Conservation (phyloP, 352 stramenopile genomes). For the Pythium inflatum region DNA sequence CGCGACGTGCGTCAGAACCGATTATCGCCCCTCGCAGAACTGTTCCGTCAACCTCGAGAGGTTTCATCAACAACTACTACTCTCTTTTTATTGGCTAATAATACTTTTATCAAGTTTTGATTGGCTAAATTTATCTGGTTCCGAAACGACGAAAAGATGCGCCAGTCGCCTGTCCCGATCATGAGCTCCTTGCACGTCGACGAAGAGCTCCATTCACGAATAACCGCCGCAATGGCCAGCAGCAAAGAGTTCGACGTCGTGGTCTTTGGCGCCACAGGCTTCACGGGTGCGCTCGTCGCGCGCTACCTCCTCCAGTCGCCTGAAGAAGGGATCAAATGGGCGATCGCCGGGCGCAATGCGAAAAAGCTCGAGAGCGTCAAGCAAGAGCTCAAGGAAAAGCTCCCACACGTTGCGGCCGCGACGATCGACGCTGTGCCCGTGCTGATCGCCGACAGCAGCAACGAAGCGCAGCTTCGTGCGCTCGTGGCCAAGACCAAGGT, state of each 20-base stretch:
- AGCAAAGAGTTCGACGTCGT: conserved; percentile 33
- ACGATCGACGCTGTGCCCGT: conserved; percentile 53
- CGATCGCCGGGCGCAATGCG: conserved; percentile 82
- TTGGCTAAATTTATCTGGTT: too few species aligned
- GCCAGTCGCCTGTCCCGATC: too few species aligned
- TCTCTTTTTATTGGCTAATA: not conserved
- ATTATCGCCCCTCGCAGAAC: not conserved
- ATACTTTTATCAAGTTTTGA: too few species aligned
- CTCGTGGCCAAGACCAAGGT: conserved; percentile 82
- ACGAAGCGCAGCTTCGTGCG: conserved; percentile 63
- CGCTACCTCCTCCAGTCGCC: conserved; percentile 60
- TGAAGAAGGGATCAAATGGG: conserved; percentile 80
- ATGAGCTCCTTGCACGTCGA: too few species aligned
- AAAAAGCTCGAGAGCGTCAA: conserved; percentile 74
- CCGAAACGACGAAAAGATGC: too few species aligned
- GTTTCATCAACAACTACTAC: not conserved
- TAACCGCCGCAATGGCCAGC: not conserved
- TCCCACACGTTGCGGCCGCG: conserved; percentile 40
- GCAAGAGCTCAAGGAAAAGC: conserved; percentile 50
- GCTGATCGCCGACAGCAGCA: conserved; percentile 56
- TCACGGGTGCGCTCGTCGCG: conserved; percentile 81
- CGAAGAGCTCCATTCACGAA: too few species aligned
- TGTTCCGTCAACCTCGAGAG: not conserved
- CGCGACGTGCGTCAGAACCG: not conserved
- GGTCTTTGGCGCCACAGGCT: conserved; percentile 90